Base-by-base conservation (phyloP, 129 eudicot genomes). In the Silybum marianum region DNA sequence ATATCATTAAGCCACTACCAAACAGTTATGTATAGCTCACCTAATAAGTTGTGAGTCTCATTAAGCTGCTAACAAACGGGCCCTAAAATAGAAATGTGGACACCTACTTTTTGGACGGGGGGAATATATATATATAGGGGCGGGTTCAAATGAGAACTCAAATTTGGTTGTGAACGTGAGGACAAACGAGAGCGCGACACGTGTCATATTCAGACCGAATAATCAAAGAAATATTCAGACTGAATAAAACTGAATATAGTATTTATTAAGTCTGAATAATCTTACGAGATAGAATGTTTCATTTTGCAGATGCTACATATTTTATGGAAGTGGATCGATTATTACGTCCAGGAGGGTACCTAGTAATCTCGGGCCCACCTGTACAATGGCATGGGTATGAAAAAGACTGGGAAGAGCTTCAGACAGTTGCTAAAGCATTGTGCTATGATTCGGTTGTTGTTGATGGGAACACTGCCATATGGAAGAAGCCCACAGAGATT, bases 341-440 rank as follows among this genome's bases (percentile, higher is more conserved):
- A 71, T 94, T 95, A 21, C 92, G 98, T 63, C 97, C 98, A 14
- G 98, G 98, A 81, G 98, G 98, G 69, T 90, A 92, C 88, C 71
- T 92, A 11, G 94, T 95, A 62, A 95, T 95, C 26, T 95, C 98
- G 19, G 98, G 98, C 9, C 98, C 98, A 34, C 98, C 98, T 10
- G 98, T 95, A 34, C 94, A 95, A 85, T 95, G 98, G 98, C 87
- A 92, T 62, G 92, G 94, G 67, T 89, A 85, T 82, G 94, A 92
- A 86, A 90, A 90, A 81, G 98, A 92, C 71, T 95, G 98, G 98
- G 90, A 91, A 63, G 98, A 95, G 82, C 90, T 95, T 34, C 97
- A 95, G 77, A 85, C 91, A 30, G 96, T 92, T 28, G 97, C 97
- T 32, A 92, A 94, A 85, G 84, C 94, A 22, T 84, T 95, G 87